Evolutionary conservation across 768 basidiomycete species (phyloP), one percentile per base, ranked within the genome.

Genomic region (Russula olivacea): DNA sequence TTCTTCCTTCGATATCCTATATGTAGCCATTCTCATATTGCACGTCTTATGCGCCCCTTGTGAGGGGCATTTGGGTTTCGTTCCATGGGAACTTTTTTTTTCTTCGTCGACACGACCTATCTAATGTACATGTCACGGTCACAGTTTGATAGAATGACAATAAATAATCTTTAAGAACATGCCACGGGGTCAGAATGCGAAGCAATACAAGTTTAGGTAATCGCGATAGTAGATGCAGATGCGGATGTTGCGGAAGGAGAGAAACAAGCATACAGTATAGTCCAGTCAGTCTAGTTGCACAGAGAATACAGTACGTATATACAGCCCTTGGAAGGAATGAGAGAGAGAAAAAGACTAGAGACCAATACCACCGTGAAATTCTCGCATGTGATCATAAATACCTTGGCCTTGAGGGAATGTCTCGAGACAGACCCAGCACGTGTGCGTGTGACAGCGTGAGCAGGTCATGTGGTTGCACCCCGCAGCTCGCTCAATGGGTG

Each of bases 391-490:
- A 0, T 79, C 80, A 67, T 92, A 92, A n/a, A 91, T 87, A 11
- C 84, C 86, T 15, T 83, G 75, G 2, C 87, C 85, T 40, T 77
- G 76, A 0, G 81, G 80, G 73, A 91, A 92, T 47, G 86, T 89
- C 72, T 79, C 73, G 71, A 88, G 68, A 71, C 90, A 93, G 25
- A 83, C 83, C 91, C 90, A 92, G 62, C 90, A 93, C 1, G 85
- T 86, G 70, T 93, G 90, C 0, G 87, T 84, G 67, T 82, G 80
- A 71, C 90, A 93, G 36, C 80, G 79, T 0, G 77, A 78, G 72
- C 90, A 93, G n/a, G 82, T 85, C 79, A 93, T 84, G 71, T 93
- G 90, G 74, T 93, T 88, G 73, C 90, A 93, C 0, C 90, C 90
- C 65, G 84, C 86, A 32, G 75, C 76, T 45, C 86, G 83, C 73